Evolutionary conservation across 805 yeast species (phyloP).

Genomic region (Yarrowia sp.): DNA sequence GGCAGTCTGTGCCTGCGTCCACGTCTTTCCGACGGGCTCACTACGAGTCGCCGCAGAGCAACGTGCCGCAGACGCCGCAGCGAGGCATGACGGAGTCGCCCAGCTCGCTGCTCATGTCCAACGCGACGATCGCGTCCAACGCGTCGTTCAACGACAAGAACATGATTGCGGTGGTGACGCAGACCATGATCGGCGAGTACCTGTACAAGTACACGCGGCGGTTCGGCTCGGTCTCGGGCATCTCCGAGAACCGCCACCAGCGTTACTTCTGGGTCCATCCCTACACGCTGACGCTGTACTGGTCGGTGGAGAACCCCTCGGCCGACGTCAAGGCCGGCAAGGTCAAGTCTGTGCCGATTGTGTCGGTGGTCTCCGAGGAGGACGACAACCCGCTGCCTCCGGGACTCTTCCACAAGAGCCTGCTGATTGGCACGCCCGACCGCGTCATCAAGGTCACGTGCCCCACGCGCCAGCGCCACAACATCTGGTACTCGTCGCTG

Average conservation of each 20-base stretch:
- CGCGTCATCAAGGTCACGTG: constrained; percentile 77
- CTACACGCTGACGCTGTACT: constrained; percentile 81
- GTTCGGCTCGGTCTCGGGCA: constrained; percentile 58
- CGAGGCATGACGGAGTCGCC: background rate
- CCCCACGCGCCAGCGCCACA: constrained; percentile 81
- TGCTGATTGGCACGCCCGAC: constrained; percentile 66
- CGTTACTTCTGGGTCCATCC: constrained; percentile 97
- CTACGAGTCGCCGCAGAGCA: constrained; percentile 14
- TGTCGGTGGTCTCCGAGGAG: constrained; percentile 72
- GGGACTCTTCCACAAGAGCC: constrained; percentile 81
- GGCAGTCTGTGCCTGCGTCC: background rate
- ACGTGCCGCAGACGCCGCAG: background rate
- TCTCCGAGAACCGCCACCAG: constrained; percentile 80
- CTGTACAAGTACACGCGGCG: constrained; percentile 80
- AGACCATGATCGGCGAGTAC: constrained; percentile 90
- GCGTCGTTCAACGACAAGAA: constrained; percentile 45
- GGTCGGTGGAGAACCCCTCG: constrained; percentile 83
- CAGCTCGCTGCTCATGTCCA: constrained; percentile 18
- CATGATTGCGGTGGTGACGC: constrained; percentile 83
- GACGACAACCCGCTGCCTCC: constrained; percentile 88
- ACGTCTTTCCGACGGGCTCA: background rate
- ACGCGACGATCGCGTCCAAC: constrained; percentile 33
- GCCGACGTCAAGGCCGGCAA: constrained; percentile 59
- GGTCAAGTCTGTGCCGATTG: constrained; percentile 77
- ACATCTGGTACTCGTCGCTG: constrained; percentile 85